These are phyloP conservation scores for Fusarium nurragi DNA, from an alignment of 2,329 filamentous ascomycete genomes.

Conservation along the genomic window DNA sequence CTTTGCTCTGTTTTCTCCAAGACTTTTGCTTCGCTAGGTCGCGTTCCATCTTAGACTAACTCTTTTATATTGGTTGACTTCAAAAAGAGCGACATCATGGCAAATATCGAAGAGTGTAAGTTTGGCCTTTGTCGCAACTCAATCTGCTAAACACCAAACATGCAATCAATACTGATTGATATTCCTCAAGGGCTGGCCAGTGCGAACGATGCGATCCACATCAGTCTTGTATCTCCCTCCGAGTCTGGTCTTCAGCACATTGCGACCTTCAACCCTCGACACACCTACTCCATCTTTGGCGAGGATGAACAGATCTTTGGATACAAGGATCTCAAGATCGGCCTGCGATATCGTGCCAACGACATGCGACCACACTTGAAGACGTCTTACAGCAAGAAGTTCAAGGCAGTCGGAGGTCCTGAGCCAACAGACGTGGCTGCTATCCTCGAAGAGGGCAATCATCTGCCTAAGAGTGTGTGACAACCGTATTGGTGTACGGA, in stretches of 20 bases:
- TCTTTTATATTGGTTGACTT: neutral
- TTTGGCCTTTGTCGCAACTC: constrained; percentile 4
- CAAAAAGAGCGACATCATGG: constrained; percentile 37
- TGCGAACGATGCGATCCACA: constrained; percentile 69
- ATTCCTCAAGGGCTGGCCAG: constrained; percentile 63
- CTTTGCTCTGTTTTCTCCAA: neutral
- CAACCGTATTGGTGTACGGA: constrained; percentile 22
- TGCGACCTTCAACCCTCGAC: constrained; percentile 80
- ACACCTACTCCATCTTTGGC: constrained; percentile 92
- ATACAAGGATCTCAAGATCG: constrained; percentile 82
- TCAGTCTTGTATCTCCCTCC: constrained; percentile 66
- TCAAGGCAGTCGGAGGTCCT: constrained; percentile 72
- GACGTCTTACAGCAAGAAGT: constrained; percentile 76
- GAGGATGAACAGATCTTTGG: constrained; percentile 94
- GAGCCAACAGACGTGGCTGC: constrained; percentile 75
- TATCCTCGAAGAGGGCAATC: constrained; percentile 69
- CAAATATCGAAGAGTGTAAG: constrained; percentile 50
- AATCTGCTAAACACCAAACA: neutral
- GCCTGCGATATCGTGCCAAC: constrained; percentile 71
- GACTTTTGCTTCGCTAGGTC: neutral
- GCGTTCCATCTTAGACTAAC: neutral
- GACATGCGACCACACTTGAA: constrained; percentile 83
- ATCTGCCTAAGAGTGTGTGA: constrained; percentile 71
- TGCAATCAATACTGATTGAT: constrained; percentile 40
- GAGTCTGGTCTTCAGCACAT: constrained; percentile 63